Conservation (phyloP, 108 stramenopile genomes). For the Mayamaea pseudoterrestris region DNA sequence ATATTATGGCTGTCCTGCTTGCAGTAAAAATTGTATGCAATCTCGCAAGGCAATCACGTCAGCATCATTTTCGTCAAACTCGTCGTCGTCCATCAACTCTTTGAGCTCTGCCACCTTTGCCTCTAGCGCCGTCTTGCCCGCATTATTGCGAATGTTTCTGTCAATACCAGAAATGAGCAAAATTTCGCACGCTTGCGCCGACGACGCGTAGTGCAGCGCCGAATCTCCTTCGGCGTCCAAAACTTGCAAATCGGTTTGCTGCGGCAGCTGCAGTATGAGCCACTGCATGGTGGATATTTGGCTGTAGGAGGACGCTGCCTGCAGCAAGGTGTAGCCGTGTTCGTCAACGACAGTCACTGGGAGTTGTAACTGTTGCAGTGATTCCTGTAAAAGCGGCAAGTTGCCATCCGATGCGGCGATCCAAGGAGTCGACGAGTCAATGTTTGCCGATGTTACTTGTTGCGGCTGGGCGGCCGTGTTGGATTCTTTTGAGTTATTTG, state of each 20-base stretch:
- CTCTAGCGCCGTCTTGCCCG: slow-evolving; percentile 39
- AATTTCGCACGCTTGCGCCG: slow-evolving; percentile 18
- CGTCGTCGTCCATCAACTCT: slow-evolving; percentile 35
- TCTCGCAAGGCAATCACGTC: slow-evolving; percentile 16
- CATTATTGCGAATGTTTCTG: slow-evolving; percentile 11
- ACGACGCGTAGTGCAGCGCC: slow-evolving; percentile 53
- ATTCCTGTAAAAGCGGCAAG: slow-evolving; percentile 28
- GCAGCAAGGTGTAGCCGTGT: slow-evolving; percentile 47
- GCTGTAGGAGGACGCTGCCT: slow-evolving; percentile 50
- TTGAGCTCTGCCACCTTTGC: slow-evolving; percentile 35
- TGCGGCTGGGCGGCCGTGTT: no score
- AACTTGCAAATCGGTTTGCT: slow-evolving; percentile 14
- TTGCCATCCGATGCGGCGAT: slow-evolving; percentile 51
- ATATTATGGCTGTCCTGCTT: neutral
- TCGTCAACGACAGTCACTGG: slow-evolving; percentile 25
- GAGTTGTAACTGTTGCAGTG: slow-evolving; percentile 18
- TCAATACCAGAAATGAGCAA: slow-evolving; percentile 29
- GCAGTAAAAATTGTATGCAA: slow-evolving; percentile 23
- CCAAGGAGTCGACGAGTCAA: slow-evolving; percentile 46
- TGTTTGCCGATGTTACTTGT: no score
- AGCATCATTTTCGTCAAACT: slow-evolving; percentile 34
- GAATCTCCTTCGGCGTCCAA: slow-evolving; percentile 55
- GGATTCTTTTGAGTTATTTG: no score
- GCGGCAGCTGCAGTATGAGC: slow-evolving; percentile 12
- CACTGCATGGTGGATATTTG: slow-evolving; percentile 30